Conservation (phyloP, 768 basidiomycete species). For the Termitomyces sp. region DNA sequence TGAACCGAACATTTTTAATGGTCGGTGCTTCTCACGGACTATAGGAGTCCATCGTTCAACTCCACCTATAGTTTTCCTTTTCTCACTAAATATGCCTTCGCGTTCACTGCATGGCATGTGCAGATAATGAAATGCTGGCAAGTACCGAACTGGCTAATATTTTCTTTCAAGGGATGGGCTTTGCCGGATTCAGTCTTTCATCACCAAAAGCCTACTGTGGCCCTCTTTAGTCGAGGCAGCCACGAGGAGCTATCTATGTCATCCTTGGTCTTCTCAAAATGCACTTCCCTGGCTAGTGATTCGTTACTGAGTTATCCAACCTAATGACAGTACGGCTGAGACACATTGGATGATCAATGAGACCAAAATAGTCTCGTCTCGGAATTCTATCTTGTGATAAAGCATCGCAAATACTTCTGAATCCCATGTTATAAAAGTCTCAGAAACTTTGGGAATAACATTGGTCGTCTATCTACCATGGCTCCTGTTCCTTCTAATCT, state of each 20-base stretch:
- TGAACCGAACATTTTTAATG: no score
- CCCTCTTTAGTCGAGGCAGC: background rate
- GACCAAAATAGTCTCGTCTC: background rate
- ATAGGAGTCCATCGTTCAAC: no score
- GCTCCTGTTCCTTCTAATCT: slow-evolving; percentile 12
- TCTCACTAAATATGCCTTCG: background rate
- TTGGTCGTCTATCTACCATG: slow-evolving; percentile 4
- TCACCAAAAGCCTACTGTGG: background rate
- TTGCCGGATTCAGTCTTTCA: background rate
- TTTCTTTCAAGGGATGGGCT: background rate
- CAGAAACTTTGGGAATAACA: background rate
- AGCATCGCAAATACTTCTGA: background rate
- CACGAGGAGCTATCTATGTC: background rate
- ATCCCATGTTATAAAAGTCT: slow-evolving; percentile 1
- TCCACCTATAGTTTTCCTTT: background rate
- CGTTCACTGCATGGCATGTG: background rate
- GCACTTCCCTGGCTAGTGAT: background rate
- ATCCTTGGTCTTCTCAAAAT: background rate
- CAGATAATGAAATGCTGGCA: background rate
- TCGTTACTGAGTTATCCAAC: background rate
- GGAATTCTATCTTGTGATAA: background rate
- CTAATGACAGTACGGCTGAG: background rate
- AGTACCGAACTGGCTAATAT: background rate
- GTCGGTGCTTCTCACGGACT: no score
- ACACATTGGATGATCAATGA: background rate